These are phyloP conservation scores for Cyclotella kingstonii DNA, from an alignment of 108 stramenopile genomes.

Conservation along the genomic window DNA sequence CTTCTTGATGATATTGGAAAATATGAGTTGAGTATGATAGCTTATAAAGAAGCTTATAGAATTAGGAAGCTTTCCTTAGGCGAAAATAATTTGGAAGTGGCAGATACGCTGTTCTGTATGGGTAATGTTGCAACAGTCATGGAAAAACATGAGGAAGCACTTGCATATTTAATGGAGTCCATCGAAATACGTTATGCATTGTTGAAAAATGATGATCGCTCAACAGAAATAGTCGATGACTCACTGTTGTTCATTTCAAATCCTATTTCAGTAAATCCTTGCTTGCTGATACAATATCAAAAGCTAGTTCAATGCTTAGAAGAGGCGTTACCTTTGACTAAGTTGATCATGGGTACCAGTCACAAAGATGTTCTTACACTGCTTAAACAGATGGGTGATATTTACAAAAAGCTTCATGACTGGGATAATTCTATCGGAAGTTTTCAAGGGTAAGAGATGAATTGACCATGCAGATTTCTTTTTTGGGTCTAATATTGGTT, in stretches of 20 bases:
- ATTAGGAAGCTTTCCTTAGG: conserved; percentile 37
- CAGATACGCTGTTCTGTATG: conserved; percentile 52
- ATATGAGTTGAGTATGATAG: conserved; percentile 45
- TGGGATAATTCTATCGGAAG: conserved; percentile 55
- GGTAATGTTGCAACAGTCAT: conserved; percentile 45
- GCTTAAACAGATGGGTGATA: conserved; percentile 47
- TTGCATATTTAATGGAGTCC: conserved; percentile 39
- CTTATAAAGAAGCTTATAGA: conserved; percentile 47
- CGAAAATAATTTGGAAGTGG: conserved; percentile 39
- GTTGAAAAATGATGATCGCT: conserved; percentile 29
- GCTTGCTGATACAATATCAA: conserved; percentile 24
- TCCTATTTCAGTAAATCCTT: conserved; percentile 14
- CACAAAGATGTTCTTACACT: conserved; percentile 31
- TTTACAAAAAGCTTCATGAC: conserved; percentile 45
- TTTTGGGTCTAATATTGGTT: too few species aligned
- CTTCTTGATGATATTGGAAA: conserved; percentile 52
- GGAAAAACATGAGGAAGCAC: conserved; percentile 43
- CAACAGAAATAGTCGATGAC: conserved; percentile 19
- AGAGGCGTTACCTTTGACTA: conserved; percentile 48
- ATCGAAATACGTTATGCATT: conserved; percentile 26
- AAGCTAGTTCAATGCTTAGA: conserved; percentile 45
- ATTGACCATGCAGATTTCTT: too few species aligned
- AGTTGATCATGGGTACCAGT: conserved; percentile 37
- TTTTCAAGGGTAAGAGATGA: conserved; percentile 48
- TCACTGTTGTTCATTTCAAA: conserved; percentile 34